Evolutionary conservation across 306 rosid species (phyloP).

Genomic region (Cucurbita moschata): DNA sequence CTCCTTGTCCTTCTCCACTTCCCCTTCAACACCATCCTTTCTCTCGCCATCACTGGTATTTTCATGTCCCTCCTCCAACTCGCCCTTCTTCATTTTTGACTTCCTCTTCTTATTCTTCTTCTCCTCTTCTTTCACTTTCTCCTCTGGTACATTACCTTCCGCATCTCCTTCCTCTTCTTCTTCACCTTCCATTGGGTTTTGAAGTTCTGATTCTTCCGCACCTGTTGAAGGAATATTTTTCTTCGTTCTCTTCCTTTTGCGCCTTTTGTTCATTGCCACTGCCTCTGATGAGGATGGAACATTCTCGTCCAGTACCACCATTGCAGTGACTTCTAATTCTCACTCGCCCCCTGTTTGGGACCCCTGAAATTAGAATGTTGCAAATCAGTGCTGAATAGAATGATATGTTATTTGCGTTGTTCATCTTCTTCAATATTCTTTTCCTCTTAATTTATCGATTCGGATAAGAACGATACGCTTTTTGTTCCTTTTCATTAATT

Average conservation of each 20-base stretch:
- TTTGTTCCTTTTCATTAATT: too few relatives aligned
- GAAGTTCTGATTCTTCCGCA: background rate
- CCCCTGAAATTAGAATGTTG: too few relatives aligned
- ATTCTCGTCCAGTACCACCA: constrained; percentile 23
- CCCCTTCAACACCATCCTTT: background rate
- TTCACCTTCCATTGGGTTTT: background rate
- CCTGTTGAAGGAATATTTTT: constrained; percentile 3
- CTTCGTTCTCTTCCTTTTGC: constrained; percentile 40
- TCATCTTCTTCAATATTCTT: too few relatives aligned
- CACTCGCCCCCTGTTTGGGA: background rate
- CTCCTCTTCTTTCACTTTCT: constrained; percentile 4
- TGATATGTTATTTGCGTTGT: too few relatives aligned
- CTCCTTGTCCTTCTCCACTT: constrained; percentile 6
- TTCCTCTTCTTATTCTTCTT: constrained; percentile 1
- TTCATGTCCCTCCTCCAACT: background rate
- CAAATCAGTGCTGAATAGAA: too few relatives aligned
- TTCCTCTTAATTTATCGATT: too few relatives aligned
- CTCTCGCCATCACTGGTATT: background rate
- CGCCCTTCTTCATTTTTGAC: constrained; percentile 1
- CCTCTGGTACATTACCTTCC: background rate
- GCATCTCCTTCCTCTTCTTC: background rate
- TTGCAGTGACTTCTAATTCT: background rate
- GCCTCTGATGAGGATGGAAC: constrained; percentile 8
- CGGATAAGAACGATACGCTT: too few relatives aligned
- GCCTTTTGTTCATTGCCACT: constrained; percentile 24